Evolutionary conservation across 371 early-diverging fungal genomes (phyloP).

Genomic region (Lichtheimia corymbifera): DNA sequence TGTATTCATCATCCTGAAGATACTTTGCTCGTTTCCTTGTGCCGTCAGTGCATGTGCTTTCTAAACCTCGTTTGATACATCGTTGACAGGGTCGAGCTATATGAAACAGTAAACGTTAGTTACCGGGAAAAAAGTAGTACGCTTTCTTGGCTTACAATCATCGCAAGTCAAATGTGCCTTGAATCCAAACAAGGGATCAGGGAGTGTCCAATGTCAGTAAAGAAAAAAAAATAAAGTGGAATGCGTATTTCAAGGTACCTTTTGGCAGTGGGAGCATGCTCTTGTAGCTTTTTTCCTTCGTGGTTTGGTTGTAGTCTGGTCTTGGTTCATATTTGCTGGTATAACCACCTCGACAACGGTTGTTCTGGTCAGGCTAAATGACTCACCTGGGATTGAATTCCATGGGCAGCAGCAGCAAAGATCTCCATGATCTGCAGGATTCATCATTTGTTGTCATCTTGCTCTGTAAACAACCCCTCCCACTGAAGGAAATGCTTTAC

Average conservation of each 20-base stretch:
- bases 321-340: conserved; percentile 7
- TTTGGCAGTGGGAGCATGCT: conserved; percentile 52
- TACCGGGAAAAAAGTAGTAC: background rate
- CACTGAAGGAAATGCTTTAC: too few relatives aligned
- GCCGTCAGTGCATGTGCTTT: conserved; percentile 35
- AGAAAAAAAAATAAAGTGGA: background rate
- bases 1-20: conserved; percentile 53
- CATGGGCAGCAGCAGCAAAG: too few relatives aligned
- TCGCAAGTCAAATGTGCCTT: conserved; percentile 41
- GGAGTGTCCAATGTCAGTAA: background rate
- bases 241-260: conserved; percentile 12
- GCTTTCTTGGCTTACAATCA: conserved; percentile 24
- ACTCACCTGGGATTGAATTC: too few relatives aligned
- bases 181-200: too few relatives aligned
- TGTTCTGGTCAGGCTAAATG: too few relatives aligned
- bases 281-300: conserved; percentile 29
- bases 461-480: too few relatives aligned
- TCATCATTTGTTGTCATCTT: too few relatives aligned
- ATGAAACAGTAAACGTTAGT: background rate
- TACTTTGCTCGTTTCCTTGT: conserved; percentile 72
- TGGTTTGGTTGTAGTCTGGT: conserved; percentile 12
- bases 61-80: conserved; percentile 37
- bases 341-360: too few relatives aligned
- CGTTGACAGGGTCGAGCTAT: conserved; percentile 41
- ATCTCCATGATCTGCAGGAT: too few relatives aligned